Evolutionary conservation across 768 basidiomycete species (phyloP).

Genomic region (Kwoniella newhampshirensis): DNA sequence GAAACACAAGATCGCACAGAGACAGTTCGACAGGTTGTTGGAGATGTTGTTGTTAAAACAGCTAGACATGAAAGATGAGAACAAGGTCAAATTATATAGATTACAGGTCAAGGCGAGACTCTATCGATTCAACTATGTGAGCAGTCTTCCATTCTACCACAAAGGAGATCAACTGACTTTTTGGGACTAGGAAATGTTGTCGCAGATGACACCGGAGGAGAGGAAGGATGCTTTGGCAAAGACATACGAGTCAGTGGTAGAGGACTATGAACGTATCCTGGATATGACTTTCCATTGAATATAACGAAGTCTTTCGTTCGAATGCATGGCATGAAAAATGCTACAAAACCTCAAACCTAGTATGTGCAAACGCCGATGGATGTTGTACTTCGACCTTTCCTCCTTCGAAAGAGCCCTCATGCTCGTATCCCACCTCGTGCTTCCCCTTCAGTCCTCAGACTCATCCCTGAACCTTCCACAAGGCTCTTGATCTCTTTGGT

Average conservation of each 20-base stretch:
- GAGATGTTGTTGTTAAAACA: conserved; percentile 84
- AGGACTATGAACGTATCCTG: conserved; percentile 82
- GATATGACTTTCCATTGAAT: conserved; percentile 46
- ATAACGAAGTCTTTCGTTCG: background rate
- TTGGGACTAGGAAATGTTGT: conserved; percentile 70
- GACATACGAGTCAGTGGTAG: conserved; percentile 80
- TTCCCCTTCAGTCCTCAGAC: background rate
- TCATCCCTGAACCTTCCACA: conserved; percentile 57
- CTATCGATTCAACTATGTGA: conserved; percentile 90
- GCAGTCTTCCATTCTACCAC: conserved; percentile 46
- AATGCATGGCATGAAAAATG: conserved; percentile 7
- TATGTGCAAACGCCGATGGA: background rate
- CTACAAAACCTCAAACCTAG: background rate
- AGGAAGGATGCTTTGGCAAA: conserved; percentile 85
- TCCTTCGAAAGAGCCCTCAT: no score
- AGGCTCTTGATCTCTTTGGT: conserved; percentile 62
- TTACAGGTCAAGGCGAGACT: conserved; percentile 86
- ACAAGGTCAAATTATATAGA: conserved; percentile 66
- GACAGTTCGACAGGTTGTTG: conserved; percentile 86
- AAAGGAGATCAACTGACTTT: background rate
- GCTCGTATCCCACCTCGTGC: no score
- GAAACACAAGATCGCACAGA: conserved; percentile 87
- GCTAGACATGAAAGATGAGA: conserved; percentile 64
- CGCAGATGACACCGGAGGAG: conserved; percentile 82
- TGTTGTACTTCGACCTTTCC: no score